Evolutionary conservation across 352 stramenopile genomes (phyloP).

Genomic region (Globisporangium iwayamae): DNA sequence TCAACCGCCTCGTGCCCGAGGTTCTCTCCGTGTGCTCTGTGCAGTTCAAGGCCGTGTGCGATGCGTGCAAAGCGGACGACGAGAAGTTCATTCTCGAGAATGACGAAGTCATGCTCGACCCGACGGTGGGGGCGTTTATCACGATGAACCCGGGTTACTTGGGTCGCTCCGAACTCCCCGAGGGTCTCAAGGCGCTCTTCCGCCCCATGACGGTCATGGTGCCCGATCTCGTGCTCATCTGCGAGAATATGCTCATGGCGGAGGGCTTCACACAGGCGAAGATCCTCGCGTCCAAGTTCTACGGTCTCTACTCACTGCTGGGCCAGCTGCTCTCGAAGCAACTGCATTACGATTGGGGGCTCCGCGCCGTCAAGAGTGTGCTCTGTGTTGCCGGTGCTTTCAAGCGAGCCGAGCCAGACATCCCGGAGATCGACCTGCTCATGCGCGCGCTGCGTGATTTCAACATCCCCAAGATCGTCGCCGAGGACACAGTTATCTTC

Average conservation of each 20-base stretch:
- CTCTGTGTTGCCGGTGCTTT: conserved; percentile 93
- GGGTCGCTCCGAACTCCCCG: conserved; percentile 91
- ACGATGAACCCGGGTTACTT: conserved; percentile 98
- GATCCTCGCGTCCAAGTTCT: conserved; percentile 95
- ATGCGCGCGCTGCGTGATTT: conserved; percentile 96
- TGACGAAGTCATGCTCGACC: conserved; percentile 90
- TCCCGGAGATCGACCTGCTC: conserved; percentile 91
- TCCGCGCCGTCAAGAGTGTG: conserved; percentile 94
- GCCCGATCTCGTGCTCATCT: conserved; percentile 94
- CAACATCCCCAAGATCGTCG: conserved; percentile 96
- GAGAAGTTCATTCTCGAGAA: conserved; percentile 94
- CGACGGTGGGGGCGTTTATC: conserved; percentile 93
- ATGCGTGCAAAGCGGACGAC: conserved; percentile 93
- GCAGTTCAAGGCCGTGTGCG: conserved; percentile 95
- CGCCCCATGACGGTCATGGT: conserved; percentile 97
- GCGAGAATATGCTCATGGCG: conserved; percentile 97
- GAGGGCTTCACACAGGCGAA: conserved; percentile 95
- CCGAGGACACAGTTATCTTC: conserved; percentile 94
- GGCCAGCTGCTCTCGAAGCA: conserved; percentile 93
- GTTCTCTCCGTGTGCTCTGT: conserved; percentile 93
- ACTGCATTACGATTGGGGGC: conserved; percentile 94
- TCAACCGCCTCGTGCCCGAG: conserved; percentile 94
- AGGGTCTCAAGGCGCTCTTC: conserved; percentile 95
- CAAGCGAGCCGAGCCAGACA: conserved; percentile 92
- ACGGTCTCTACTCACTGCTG: conserved; percentile 93